A percentile compares a stretch with the other conserved stretches of the same genome.
Conservation (phyloP, 768 basidiomycete genomes). For the Pisolithus albus region DNA sequence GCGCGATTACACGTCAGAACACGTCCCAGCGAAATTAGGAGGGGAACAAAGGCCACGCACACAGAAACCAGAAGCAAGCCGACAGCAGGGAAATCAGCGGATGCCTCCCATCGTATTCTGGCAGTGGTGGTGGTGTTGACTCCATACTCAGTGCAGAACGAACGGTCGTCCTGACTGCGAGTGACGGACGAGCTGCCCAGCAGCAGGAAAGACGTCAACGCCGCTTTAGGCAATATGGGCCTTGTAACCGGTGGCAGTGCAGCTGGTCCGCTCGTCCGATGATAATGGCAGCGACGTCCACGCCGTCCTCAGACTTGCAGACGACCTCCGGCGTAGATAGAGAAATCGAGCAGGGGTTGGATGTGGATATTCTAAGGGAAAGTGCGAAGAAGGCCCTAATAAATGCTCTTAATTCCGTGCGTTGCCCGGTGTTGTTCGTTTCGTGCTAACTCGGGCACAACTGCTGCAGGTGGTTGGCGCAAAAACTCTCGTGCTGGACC, state of each 20-base stretch:
- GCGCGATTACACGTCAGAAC: neutral
- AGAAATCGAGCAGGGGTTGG: conserved; percentile 38
- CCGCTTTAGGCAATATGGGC: neutral
- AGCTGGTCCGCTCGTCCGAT: neutral
- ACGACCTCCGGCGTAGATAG: conserved; percentile 26
- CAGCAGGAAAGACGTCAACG: conserved; percentile 7
- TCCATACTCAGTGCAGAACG: conserved; percentile 20
- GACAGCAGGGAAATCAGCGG: conserved; percentile 72
- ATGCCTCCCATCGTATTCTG: conserved; percentile 41
- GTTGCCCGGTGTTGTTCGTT: conserved; percentile 1
- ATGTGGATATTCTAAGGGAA: conserved; percentile 66
- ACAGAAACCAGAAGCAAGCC: conserved; percentile 77
- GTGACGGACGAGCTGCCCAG: neutral
- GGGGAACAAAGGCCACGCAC: conserved; percentile 39
- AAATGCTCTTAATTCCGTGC: conserved; percentile 77
- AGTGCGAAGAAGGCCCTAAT: conserved; percentile 75
- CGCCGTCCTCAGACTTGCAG: conserved; percentile 31
- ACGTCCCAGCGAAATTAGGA: neutral
- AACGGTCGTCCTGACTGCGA: too few species aligned
- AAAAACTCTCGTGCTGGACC: conserved; percentile 94
- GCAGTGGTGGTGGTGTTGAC: conserved; percentile 3
- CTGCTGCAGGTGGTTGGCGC: conserved; percentile 71
- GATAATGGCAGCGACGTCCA: conserved; percentile 22
- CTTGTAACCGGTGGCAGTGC: conserved; percentile 27
- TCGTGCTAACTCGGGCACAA: neutral